A percentile compares a stretch with the other conserved stretches of the same genome.
These are phyloP conservation scores for Suillus variegatus DNA, from an alignment of 768 basidiomycete genomes.

Conservation along the genomic window DNA sequence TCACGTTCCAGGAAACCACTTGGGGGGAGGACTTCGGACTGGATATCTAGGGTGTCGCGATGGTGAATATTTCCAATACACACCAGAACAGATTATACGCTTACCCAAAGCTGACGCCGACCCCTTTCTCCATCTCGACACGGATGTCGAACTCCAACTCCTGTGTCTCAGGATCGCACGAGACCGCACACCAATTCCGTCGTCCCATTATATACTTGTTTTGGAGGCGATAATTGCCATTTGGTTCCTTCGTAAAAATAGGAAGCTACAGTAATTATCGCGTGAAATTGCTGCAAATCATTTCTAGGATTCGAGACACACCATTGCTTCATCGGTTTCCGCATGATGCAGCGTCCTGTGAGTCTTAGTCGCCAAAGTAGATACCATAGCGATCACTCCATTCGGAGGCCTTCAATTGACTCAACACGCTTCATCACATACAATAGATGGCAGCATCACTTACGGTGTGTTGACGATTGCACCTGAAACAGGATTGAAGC, in stretches of 20 bases:
- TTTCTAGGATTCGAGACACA: slow-evolving; percentile 25
- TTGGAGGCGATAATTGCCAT: slow-evolving; percentile 67
- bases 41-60: slow-evolving; percentile 38
- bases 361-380: slow-evolving; percentile 73
- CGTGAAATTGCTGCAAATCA: background rate
- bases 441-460: slow-evolving; percentile 28
- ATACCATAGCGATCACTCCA: slow-evolving; percentile 77
- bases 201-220: slow-evolving; percentile 83
- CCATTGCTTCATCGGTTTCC: slow-evolving; percentile 89
- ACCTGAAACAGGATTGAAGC: slow-evolving; percentile 36
- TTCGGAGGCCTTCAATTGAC: slow-evolving; percentile 51
- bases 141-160: slow-evolving; percentile 82
- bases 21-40: slow-evolving; percentile 44
- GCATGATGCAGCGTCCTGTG: slow-evolving; percentile 85
- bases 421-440: slow-evolving; percentile 1
- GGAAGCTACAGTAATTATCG: slow-evolving; percentile 56
- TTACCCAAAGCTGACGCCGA: slow-evolving; percentile 80
- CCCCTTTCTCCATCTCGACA: slow-evolving; percentile 82
- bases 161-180: slow-evolving; percentile 56
- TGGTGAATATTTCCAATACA: slow-evolving; percentile 4
- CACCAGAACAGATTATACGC: slow-evolving; percentile 24
- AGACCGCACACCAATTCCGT: slow-evolving; percentile 83
- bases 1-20: slow-evolving; percentile 33
- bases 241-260: slow-evolving; percentile 73
- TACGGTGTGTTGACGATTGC: slow-evolving; percentile 98